A percentile compares a stretch with the other conserved stretches of the same genome.
phyloP scores from a whole-genome alignment of 108 stramenopile species.

The Hondaea fermentalgiana region DNA sequence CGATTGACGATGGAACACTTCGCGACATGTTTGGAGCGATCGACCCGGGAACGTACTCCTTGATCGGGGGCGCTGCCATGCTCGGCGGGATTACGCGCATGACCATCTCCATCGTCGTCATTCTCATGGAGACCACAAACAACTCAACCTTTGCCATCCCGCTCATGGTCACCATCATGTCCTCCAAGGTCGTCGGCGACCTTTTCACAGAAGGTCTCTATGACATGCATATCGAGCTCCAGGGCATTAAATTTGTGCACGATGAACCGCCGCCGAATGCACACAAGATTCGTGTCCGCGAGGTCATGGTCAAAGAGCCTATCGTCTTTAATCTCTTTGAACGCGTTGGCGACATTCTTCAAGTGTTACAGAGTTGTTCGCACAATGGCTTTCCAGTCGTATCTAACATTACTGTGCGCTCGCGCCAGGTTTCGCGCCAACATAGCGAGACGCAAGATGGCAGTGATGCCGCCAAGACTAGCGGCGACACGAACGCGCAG shows the following conservation, averaged over 20 bases:
- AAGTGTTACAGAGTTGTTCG: conserved; percentile 31
- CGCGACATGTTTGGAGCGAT: conserved; percentile 38
- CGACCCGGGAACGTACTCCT: conserved; percentile 88
- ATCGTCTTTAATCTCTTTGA: conserved; percentile 27
- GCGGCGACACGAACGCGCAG: not conserved
- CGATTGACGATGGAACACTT: conserved; percentile 79
- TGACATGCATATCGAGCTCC: conserved; percentile 76
- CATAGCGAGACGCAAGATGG: conserved; percentile 21
- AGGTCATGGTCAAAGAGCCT: conserved; percentile 47
- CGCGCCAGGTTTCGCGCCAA: not conserved
- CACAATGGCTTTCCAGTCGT: conserved; percentile 67
- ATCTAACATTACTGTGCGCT: conserved; percentile 11
- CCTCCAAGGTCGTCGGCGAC: conserved; percentile 88
- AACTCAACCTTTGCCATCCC: conserved; percentile 96
- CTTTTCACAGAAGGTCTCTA: conserved; percentile 94
- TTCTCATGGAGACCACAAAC: conserved; percentile 90
- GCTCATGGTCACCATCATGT: conserved; percentile 94
- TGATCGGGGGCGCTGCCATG: conserved; percentile 88
- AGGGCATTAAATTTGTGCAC: conserved; percentile 44
- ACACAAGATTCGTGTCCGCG: conserved; percentile 27
- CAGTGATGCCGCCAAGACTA: conserved; percentile 25
- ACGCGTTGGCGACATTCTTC: conserved; percentile 34
- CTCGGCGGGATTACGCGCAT: conserved; percentile 96
- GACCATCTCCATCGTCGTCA: conserved; percentile 95
- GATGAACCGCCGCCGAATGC: conserved; percentile 40